Evolutionary conservation across 2,329 filamentous ascomycete species (phyloP), one percentile per base, ranked within the genome.

Genomic region (Tolypocladium sp.): DNA sequence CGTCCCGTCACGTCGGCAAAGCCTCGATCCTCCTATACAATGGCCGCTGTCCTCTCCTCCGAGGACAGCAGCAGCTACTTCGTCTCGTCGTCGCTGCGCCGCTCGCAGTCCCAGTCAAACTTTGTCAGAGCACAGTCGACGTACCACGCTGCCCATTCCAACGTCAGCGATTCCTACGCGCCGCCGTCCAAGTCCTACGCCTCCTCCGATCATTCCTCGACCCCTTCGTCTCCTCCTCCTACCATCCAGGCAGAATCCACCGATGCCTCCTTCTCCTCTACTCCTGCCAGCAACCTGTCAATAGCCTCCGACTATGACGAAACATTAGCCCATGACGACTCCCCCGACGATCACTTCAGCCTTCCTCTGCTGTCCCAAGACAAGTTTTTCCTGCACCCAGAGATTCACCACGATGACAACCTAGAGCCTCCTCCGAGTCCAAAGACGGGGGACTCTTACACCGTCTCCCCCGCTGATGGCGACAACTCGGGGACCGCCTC

Each of bases 211-310:
- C 72, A 74, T 13, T 85, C 82, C 3, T 84, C 83, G 3, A 73
- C 76, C 2, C 76, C 81, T n/a, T 83, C 83, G 0, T 85, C 83
- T 38, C 83, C 84, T 33, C 76, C 76, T 33, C 76, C 76, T 57
- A 78, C 79, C 17, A 62, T 78, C 41, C 78, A 79, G 58, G 75
- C 74, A 58, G 82, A 83, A 62, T 83, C 75, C 69, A 85, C 75
- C 27, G 76, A 80, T 59, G 79, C 80, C 5, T 87, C 85, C 2
- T 83, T 80, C 68, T 77, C 79, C 30, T 88, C 86, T 2, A 89
- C 85, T 3, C 82, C 85, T 5, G 80, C 82, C 22, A 86, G 84
- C 65, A 87, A 82, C 64, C 73, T 87, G 58, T 88, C 85, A 15
- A 73, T 88, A 58, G 80, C 82, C 58, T 82, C 80, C 54, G 81